Conservation (phyloP, 2,329 filamentous ascomycete genomes). For the Arthrobotrys entomopaga region DNA sequence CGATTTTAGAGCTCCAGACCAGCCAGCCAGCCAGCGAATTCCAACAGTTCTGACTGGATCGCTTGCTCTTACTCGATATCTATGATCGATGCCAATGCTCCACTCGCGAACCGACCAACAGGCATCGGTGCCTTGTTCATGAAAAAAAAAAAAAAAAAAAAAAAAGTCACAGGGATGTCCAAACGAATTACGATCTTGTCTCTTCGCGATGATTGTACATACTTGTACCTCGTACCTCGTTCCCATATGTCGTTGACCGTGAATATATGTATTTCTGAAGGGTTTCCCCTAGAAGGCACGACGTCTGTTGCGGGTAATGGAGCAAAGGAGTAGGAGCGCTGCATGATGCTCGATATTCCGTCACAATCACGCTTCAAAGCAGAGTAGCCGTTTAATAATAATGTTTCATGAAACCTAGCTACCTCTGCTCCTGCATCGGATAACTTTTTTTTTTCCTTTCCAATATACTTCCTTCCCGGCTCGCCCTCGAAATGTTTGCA, state of each 20-base stretch:
- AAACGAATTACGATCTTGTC: no score
- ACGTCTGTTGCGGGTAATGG: slow-evolving; percentile 3
- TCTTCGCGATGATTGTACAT: not conserved
- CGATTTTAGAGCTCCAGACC: slow-evolving; percentile 30
- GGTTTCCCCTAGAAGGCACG: no score
- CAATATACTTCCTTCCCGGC: slow-evolving; percentile 46
- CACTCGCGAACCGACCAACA: not conserved
- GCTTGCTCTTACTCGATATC: slow-evolving; percentile 44
- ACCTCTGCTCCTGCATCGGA: slow-evolving; percentile 43
- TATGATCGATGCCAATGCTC: slow-evolving; percentile 54
- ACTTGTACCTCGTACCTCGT: not conserved
- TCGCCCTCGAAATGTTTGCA: slow-evolving; percentile 14
- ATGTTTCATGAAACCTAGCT: slow-evolving; percentile 43
- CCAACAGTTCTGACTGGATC: slow-evolving; percentile 27
- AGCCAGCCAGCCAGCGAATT: no score
- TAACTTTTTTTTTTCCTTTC: slow-evolving; percentile 14
- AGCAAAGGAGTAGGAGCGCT: slow-evolving; percentile 9
- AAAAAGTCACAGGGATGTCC: no score
- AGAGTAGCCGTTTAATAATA: slow-evolving; percentile 39
- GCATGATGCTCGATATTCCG: slow-evolving; percentile 42
- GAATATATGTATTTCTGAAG: no score
- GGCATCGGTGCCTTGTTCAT: slow-evolving; percentile 38
- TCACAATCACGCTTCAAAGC: slow-evolving; percentile 54
- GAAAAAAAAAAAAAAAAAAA: no score
- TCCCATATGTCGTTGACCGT: not conserved